Percentiles rank a stretch among this genome's conserved stretches.
Conservation (phyloP, 1,284 basidiomycete species). For the Sporisorium iseilematis-ciliati region DNA sequence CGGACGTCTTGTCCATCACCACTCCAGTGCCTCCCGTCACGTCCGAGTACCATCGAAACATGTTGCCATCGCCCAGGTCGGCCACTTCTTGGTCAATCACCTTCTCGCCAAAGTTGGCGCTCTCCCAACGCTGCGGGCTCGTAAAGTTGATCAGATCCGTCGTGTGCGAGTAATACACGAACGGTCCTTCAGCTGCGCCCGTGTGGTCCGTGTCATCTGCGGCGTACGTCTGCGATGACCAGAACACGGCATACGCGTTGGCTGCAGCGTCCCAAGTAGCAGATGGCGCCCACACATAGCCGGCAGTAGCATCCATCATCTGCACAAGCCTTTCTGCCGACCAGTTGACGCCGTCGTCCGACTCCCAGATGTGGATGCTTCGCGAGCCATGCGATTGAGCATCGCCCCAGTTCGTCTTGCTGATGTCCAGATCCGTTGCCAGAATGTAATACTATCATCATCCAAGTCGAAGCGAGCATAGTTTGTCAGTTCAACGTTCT, state of each 20-base stretch:
- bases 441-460: conserved; percentile 26
- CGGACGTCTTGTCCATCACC: conserved; percentile 34
- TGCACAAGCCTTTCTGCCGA: conserved; percentile 14
- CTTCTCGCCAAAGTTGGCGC: conserved; percentile 32
- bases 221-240: conserved; percentile 31
- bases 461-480: neutral
- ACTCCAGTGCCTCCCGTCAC: conserved; percentile 18
- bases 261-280: conserved; percentile 28
- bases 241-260: conserved; percentile 32
- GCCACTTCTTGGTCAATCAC: conserved; percentile 30
- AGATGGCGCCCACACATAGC: conserved; percentile 35
- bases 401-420: conserved; percentile 38
- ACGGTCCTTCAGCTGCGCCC: conserved; percentile 16
- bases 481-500: conserved; percentile 3
- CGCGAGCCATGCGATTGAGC: conserved; percentile 34
- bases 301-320: conserved; percentile 26
- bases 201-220: conserved; percentile 27
- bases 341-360: conserved; percentile 30
- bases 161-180: conserved; percentile 33
- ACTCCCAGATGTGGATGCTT: conserved; percentile 32
- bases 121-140: conserved; percentile 25
- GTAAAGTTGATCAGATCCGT: conserved; percentile 30
- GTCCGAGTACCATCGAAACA: conserved; percentile 32
- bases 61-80: conserved; percentile 32
- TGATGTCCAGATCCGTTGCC: conserved; percentile 31